Percentiles rank a stretch among this genome's conserved stretches.
These are phyloP conservation scores for Thuidium tamariscinum DNA, from an alignment of 225 moss, liverwort and hornwort species.

Conservation along the genomic window DNA sequence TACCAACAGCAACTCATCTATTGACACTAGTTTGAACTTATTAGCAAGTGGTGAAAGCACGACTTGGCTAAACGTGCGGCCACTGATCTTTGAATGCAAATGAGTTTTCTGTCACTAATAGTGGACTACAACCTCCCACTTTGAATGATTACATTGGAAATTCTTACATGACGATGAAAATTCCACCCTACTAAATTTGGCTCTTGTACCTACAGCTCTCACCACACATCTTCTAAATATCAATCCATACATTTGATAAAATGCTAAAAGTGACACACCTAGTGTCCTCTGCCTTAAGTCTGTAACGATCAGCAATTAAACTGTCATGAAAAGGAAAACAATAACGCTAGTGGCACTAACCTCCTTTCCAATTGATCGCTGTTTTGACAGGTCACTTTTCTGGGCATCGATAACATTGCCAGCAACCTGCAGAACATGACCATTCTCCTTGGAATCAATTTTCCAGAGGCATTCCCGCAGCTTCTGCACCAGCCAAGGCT, in stretches of 20 bases:
- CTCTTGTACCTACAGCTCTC: not conserved
- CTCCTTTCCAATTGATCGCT: conserved; percentile 11
- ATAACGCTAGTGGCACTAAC: conserved; percentile 8
- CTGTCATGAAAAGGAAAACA: not conserved
- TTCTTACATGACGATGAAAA: not conserved
- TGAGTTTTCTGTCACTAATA: not conserved
- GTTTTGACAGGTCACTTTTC: conserved; percentile 1
- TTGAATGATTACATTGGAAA: not conserved
- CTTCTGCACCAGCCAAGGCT: conserved; percentile 19
- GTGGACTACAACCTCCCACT: not conserved
- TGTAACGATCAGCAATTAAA: not conserved
- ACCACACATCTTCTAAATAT: not conserved
- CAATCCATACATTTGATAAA: not conserved
- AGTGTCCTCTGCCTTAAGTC: not conserved
- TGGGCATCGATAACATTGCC: conserved; percentile 8
- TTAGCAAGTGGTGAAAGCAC: not conserved
- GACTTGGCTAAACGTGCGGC: not conserved
- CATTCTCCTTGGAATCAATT: conserved; percentile 12
- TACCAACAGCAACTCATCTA: not conserved
- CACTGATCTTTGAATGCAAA: not conserved
- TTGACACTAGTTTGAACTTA: not conserved
- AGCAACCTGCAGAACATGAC: conserved; percentile 22
- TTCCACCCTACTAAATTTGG: not conserved
- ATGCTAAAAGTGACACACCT: not conserved
- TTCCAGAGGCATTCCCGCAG: not conserved